Base-by-base conservation (phyloP, 345 rosid species). In the Barbarea vulgaris region DNA sequence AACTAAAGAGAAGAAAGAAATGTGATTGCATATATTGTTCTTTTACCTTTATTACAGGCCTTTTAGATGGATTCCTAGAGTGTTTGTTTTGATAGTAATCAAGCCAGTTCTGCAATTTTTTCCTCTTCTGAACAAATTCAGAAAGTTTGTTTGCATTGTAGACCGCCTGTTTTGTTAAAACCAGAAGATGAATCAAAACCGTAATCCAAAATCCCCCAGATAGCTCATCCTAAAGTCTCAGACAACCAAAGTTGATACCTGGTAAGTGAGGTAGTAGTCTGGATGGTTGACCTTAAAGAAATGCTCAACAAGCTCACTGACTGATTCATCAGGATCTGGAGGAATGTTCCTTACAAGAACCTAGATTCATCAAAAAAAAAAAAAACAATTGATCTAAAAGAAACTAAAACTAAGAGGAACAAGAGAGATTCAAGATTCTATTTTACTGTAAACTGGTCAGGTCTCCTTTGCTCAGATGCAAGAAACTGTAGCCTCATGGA, bases 271-370 rank as follows among this genome's bases (percentile, higher is more conserved):
- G 79, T 84, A 91, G 72, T 86, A 79, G 65, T 87, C 87, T 41
- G 97, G 90, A 85, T 91, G 98, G 76, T 94, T 94, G 78, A 94
- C 98, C 42, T 85, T 81, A 77, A 94, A 91, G 76, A 90, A 91
- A 72, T 94, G 98, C 59, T 91, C 93, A 59, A 91, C 93, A 34
- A 87, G 92, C 70, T 94, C 91, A 74, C 86, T 69, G 34, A 90
- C 83, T 2, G 98, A 86, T 85, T 94, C 98, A 79, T 94, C 91
- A 56, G 93, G 91, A 74, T 94, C 97, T 10, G 91, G 93, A 19
- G 98, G 97, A 63, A 91, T 89, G 72, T 91, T 94, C 77, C 89
- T 86, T 5, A 90, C 92, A 57, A 94, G 82, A 5, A 94, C 98
- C 97, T 94, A 70, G 9, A 77, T 69, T 55, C 68, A 70, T 41